Evolutionary conservation across 768 basidiomycete genomes (phyloP), one percentile per base, ranked within the genome.

Genomic region (Sarcomyxa edulis): DNA sequence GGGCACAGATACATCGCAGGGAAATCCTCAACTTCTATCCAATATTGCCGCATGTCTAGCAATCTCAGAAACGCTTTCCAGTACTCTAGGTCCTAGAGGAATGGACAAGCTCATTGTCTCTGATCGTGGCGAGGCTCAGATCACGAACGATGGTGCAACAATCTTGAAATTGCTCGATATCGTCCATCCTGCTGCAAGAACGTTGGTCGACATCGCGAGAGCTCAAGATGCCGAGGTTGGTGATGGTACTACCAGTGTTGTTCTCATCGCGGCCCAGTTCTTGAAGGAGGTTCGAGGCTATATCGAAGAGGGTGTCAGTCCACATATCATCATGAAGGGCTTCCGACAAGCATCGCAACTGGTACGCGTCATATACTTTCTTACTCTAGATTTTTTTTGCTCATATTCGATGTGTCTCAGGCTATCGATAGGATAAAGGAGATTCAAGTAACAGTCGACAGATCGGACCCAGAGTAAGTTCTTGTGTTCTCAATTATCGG

Each of bases 121-220:
- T 44, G 84, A 89, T 43, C 79, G 93, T 40, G 95, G 96, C 35
- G 86, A 94, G 44, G 92, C 96, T 7, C 95, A 96, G 67, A 99
- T 99, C 56, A 98, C 96, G 15, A 99, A 99, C 62, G 96, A 99
- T 76, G 96, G 96, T 42, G 96, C 96, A 24, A 99, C 96, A 44
- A 96, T 99, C 57, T 72, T 99, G 55, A 95, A 96, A 62, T 74
- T 99, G 44, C 77, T 99, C 45, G 96, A 99, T 48, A 94, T 99
- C 57, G 84, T 99, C 2, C 96, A 99, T 61, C 96, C 96, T 32
- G 95, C 96, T 40, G 96, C 96, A 15, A 79, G 90, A 55, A 95
- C 93, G n/a, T 71, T 99, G 42, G 96, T 98, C 32, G 96, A 99
- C 54, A 97, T 98, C 56, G 96, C 93, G 29, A 81, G 96, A 22